Percentiles rank a stretch among this genome's conserved stretches.
Conservation (phyloP, 768 basidiomycete species). For the Multifurca ochricompacta region DNA sequence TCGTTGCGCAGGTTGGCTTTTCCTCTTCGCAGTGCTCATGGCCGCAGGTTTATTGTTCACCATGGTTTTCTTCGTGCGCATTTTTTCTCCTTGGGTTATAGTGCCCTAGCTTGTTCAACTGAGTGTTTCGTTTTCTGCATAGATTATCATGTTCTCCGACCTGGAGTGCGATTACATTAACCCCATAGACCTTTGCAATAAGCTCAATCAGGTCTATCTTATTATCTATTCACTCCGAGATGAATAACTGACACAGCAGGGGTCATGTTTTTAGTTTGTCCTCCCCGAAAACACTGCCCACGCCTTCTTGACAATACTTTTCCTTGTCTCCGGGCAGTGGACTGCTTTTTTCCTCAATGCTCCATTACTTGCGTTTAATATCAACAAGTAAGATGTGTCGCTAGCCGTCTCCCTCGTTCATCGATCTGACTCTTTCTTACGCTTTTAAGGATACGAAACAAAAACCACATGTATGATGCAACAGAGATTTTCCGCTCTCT, state of each 20-base stretch:
- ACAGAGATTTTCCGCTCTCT: slow-evolving; percentile 98
- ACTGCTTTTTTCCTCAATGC: slow-evolving; percentile 83
- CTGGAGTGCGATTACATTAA: slow-evolving; percentile 99
- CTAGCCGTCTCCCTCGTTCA: background rate
- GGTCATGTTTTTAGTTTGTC: slow-evolving; percentile 65
- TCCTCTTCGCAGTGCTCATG: slow-evolving; percentile 93
- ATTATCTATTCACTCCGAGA: background rate
- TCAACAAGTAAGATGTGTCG: slow-evolving; percentile 71
- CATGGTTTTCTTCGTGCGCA: slow-evolving; percentile 97
- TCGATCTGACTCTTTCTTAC: background rate
- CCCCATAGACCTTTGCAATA: slow-evolving; percentile 99
- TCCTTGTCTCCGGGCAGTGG: slow-evolving; percentile 96
- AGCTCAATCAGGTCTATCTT: slow-evolving; percentile 79
- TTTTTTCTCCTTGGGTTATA: background rate
- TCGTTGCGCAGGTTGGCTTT: slow-evolving; percentile 72
- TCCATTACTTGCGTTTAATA: slow-evolving; percentile 83
- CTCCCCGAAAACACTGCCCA: slow-evolving; percentile 95
- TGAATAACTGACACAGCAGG: background rate
- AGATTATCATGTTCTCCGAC: slow-evolving; percentile 99
- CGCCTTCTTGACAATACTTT: slow-evolving; percentile 81
- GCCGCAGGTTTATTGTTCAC: slow-evolving; percentile 94
- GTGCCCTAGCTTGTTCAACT: background rate
- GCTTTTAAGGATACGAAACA: slow-evolving; percentile 67
- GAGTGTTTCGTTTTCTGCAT: background rate
- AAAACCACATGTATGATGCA: slow-evolving; percentile 98